Percentiles rank a stretch among this genome's conserved stretches.
phyloP scores from a whole-genome alignment of 495 filamentous ascomycete species.

The Trichoderma erinaceum region DNA sequence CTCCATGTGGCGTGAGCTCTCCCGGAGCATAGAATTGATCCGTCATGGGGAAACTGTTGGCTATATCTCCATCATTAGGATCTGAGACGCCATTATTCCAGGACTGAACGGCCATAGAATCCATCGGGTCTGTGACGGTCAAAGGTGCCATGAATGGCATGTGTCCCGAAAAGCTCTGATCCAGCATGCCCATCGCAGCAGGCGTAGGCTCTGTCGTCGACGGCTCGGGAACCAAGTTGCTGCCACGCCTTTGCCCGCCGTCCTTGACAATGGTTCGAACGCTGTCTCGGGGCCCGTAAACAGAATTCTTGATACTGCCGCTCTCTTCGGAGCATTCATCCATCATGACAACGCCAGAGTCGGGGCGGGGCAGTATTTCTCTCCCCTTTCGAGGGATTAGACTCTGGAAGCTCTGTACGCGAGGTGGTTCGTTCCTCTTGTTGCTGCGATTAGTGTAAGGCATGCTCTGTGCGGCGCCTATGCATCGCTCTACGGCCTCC shows the following conservation, averaged over 20 bases:
- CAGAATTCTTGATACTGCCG: conserved; percentile 11
- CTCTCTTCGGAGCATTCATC: conserved; percentile 16
- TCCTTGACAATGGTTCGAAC: conserved; percentile 11
- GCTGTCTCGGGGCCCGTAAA: neutral
- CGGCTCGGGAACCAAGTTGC: neutral
- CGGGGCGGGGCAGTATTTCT: neutral
- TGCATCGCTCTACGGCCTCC: conserved; percentile 15
- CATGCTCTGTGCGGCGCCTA: conserved; percentile 15
- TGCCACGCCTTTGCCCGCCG: neutral
- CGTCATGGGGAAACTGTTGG: neutral
- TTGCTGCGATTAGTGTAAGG: conserved; percentile 18
- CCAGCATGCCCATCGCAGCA: neutral
- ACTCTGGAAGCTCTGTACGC: neutral
- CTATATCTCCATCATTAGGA: conserved; percentile 1
- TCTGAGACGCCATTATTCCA: conserved; percentile 4
- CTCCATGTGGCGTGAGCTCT: conserved; percentile 1
- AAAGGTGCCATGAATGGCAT: neutral
- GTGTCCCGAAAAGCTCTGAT: neutral
- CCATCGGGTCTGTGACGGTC: neutral
- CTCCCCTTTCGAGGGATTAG: neutral
- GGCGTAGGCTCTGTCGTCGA: neutral
- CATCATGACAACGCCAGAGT: conserved; percentile 17
- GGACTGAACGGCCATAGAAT: neutral
- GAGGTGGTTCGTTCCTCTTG: conserved; percentile 16
- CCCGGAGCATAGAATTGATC: conserved; percentile 10